phyloP scores from a whole-genome alignment of 768 basidiomycete genomes.

The Rhodotorula graminis region DNA sequence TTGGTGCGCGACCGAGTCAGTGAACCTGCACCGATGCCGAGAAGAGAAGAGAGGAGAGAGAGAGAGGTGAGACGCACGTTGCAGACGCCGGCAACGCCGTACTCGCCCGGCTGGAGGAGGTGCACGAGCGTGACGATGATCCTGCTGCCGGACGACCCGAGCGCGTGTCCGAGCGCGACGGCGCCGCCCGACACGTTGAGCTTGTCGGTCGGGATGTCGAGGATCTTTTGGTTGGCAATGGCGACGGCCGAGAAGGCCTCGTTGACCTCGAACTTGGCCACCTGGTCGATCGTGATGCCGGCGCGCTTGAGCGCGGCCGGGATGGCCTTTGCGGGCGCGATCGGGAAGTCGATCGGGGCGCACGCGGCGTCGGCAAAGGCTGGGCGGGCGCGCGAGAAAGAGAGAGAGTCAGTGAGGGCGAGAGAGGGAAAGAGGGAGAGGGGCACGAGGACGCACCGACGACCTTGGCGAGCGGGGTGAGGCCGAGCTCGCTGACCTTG shows the following conservation, averaged over 20 bases:
- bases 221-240: constrained; percentile 79
- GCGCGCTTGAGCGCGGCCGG: constrained; percentile 83
- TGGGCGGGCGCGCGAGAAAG: constrained; percentile 49
- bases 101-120: constrained; percentile 83
- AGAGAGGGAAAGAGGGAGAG: no score
- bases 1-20: constrained; percentile 12
- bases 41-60: background rate
- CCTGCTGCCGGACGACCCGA: constrained; percentile 75
- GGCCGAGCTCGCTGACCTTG: constrained; percentile 82
- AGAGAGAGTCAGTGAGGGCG: background rate
- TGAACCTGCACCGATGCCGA: background rate
- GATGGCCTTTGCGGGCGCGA: constrained; percentile 84
- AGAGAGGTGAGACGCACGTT: constrained; percentile 76
- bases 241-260: constrained; percentile 97
- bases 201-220: constrained; percentile 76
- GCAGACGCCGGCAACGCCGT: constrained; percentile 93
- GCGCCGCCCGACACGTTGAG: constrained; percentile 82
- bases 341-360: constrained; percentile 94
- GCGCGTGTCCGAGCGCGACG: constrained; percentile 57
- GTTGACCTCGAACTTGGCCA: constrained; percentile 90
- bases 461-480: constrained; percentile 89
- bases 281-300: constrained; percentile 72
- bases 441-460: constrained; percentile 61
- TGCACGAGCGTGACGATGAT: constrained; percentile 91
- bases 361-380: constrained; percentile 96